Evolutionary conservation across 495 filamentous ascomycete genomes (phyloP), one percentile per base, ranked within the genome.

Genomic region (Penicillium angulare): DNA sequence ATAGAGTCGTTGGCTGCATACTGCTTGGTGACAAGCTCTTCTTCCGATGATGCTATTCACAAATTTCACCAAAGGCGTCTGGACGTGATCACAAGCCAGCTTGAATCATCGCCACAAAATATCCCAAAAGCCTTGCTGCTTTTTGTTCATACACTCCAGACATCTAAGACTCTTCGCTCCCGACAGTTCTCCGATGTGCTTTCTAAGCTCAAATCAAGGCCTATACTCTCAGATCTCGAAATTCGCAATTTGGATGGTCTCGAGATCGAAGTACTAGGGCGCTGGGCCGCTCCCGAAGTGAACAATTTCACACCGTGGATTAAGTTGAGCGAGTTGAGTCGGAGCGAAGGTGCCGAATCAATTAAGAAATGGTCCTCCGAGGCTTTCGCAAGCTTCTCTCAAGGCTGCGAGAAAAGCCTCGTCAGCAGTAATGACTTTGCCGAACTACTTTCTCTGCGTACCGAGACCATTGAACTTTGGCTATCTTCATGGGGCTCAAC

Each of bases 281-380:
- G 80, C 32, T 97, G 89, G 89, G 84, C 95, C 31, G 80, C 88
- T 5, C 83, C 90, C 10, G 90, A 95, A 43, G 86, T 97, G 24
- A 79, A 79, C 24, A 88, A 86, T 43, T 97, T 95, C 67, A 95
- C 85, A 0, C 95, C 93, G 0, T 96, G 90, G 73, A 87, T 96
- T 40, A 84, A 90, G 24, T 80, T 95, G 54, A 90, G 92, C 48
- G 89, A 95, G 53, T 64, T 95, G 22, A 80, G 83, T 20, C 79
- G 79, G 20, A 54, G 71, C 15, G 80, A 90, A 49, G 85, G 85
- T 0, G 75, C 80, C 22, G 79, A 84, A 41, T 78, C 82, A 43
- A 79, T 93, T 17, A 79, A 78, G 31, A 67, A 72, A 33, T 98
- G 93, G 95, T 87, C 89, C 0, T 78, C 75, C 38, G 74, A 81